phyloP scores from a whole-genome alignment of 176 grass and related monocot species.

The Saccharum spontaneum region DNA sequence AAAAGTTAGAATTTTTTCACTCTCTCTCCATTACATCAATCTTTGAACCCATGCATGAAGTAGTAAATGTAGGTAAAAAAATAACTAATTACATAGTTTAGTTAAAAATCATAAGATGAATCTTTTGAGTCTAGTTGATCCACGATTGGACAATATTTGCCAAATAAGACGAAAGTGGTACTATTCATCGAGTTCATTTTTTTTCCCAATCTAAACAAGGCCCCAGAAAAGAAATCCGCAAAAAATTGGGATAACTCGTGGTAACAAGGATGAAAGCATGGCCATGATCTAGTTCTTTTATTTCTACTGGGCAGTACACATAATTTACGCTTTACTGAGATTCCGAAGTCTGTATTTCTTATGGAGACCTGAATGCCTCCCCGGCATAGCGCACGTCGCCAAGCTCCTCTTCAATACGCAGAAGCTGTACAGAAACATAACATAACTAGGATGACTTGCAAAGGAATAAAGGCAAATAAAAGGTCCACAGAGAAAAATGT shows the following conservation, averaged over 20 bases:
- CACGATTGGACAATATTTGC: no score
- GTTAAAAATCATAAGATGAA: no score
- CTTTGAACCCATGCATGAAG: no score
- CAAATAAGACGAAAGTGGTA: no score
- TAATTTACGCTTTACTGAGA: not conserved
- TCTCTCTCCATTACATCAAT: no score
- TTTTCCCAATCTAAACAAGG: no score
- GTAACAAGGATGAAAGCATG: constrained; percentile 24
- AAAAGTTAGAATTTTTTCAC: no score
- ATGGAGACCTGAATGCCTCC: constrained; percentile 82
- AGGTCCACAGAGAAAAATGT: not conserved
- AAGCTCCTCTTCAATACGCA: constrained; percentile 92
- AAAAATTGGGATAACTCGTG: constrained; percentile 21
- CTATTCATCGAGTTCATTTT: no score
- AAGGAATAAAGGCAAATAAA: not conserved
- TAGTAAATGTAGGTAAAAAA: no score
- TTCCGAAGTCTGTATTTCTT: constrained; percentile 11
- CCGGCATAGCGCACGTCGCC: constrained; percentile 82
- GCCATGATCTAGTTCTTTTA: constrained; percentile 30
- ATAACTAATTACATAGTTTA: no score
- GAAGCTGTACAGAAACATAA: constrained; percentile 47
- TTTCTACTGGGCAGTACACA: constrained; percentile 40
- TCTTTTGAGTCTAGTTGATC: no score
- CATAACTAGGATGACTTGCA: not conserved
- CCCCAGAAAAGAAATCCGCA: not conserved